Conservation (phyloP, 805 yeast species). For the Yamadazyma olivae region DNA sequence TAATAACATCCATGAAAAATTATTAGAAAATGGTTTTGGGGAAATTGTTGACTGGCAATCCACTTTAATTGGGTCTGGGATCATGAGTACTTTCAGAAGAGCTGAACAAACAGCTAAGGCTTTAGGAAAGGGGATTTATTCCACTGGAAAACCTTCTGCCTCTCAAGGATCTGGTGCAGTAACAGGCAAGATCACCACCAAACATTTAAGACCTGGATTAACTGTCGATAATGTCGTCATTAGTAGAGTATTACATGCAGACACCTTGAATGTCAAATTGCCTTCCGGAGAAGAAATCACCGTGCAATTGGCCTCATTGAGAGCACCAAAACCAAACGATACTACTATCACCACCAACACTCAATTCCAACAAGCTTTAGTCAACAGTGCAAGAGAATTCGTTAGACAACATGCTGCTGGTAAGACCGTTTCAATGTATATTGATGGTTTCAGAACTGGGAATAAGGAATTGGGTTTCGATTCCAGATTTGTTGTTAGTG, state of each 20-base stretch:
- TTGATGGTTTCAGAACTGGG: slow-evolving; percentile 64
- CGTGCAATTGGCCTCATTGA: slow-evolving; percentile 72
- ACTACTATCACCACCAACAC: slow-evolving; percentile 37
- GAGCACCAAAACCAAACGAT: slow-evolving; percentile 71
- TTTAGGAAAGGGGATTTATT: slow-evolving; percentile 50
- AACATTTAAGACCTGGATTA: slow-evolving; percentile 42
- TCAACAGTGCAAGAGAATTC: slow-evolving; percentile 68
- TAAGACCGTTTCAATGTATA: slow-evolving; percentile 55
- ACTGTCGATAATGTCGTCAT: slow-evolving; percentile 51
- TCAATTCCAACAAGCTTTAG: slow-evolving; percentile 47
- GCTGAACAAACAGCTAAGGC: slow-evolving; percentile 65
- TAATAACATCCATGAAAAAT: slow-evolving; percentile 60
- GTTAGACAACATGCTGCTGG: slow-evolving; percentile 69
- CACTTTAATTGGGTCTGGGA: slow-evolving; percentile 57
- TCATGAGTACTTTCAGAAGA: slow-evolving; percentile 59
- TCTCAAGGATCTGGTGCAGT: slow-evolving; percentile 20
- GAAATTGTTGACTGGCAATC: slow-evolving; percentile 83
- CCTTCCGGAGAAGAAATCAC: slow-evolving; percentile 50
- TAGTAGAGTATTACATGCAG: slow-evolving; percentile 62
- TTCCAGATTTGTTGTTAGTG: slow-evolving; percentile 62
- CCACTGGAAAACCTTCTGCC: slow-evolving; percentile 18
- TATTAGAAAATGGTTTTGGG: slow-evolving; percentile 69
- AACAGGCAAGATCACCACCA: slow-evolving; percentile 12
- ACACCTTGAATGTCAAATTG: slow-evolving; percentile 57
- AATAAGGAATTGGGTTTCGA: slow-evolving; percentile 56